Evolutionary conservation across 2,329 filamentous ascomycete species (phyloP).

Genomic region (Nannizziopsis arthrosporioides): DNA sequence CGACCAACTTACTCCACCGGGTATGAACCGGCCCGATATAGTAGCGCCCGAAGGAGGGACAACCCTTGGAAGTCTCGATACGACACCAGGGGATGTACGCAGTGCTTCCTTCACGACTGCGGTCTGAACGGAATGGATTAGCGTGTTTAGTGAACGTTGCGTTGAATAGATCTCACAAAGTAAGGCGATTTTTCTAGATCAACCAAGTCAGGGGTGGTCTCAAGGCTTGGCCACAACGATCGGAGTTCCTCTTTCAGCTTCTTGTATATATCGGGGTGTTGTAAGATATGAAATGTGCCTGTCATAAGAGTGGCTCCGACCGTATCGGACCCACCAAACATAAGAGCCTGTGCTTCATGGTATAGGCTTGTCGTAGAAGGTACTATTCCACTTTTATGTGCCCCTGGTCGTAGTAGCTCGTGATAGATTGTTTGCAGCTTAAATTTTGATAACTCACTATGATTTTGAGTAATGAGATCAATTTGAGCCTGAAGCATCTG

Average conservation of each 20-base stretch:
- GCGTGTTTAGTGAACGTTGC: not conserved
- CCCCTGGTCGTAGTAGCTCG: constrained; percentile 23
- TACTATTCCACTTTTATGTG: constrained; percentile 23
- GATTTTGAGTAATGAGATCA: constrained; percentile 18
- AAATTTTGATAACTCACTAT: constrained; percentile 19
- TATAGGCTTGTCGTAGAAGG: constrained; percentile 28
- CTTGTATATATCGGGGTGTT: constrained; percentile 23
- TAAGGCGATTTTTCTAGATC: constrained; percentile 29
- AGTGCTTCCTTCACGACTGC: constrained; percentile 33
- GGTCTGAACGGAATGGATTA: constrained; percentile 14
- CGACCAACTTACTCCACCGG: constrained; percentile 17
- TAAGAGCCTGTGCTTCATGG: constrained; percentile 37
- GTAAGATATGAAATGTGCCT: constrained; percentile 33
- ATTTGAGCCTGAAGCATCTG: constrained; percentile 15
- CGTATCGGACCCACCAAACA: constrained; percentile 40
- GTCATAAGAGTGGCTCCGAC: constrained; percentile 33
- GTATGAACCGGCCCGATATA: constrained; percentile 16
- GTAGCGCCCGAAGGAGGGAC: constrained; percentile 20
- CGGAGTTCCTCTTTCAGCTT: constrained; percentile 31
- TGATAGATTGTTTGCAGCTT: constrained; percentile 30
- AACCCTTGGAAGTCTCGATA: constrained; percentile 20
- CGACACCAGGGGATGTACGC: constrained; percentile 27
- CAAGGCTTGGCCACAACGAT: constrained; percentile 27
- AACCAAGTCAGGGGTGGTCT: constrained; percentile 22
- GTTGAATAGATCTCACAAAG: constrained; percentile 14